Conservation (phyloP, 2,329 filamentous ascomycete species). For the Ascochyta lentis region DNA sequence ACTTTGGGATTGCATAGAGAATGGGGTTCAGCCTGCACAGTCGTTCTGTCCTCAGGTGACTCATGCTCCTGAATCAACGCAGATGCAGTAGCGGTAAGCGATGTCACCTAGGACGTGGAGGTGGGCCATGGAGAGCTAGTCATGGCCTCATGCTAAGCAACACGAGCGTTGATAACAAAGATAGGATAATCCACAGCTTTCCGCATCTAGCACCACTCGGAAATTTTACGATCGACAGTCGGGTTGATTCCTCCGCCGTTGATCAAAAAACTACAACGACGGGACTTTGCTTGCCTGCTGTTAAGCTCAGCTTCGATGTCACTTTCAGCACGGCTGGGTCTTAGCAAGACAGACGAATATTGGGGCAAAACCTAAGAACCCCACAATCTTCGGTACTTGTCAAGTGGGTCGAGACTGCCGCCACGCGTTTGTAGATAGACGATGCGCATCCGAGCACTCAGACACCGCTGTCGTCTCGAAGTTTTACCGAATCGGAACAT, state of each 20-base stretch:
- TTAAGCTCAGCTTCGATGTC: too few relatives aligned
- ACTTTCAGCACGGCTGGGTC: too few relatives aligned
- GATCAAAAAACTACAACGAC: too few relatives aligned
- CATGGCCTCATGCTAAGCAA: background rate
- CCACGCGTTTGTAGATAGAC: constrained; percentile 1
- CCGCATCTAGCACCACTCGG: constrained; percentile 1
- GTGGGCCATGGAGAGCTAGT: constrained; percentile 5
- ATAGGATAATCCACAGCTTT: constrained; percentile 5
- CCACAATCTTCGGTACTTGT: background rate
- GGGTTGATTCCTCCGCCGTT: background rate
- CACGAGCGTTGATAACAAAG: constrained; percentile 14
- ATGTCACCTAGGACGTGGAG: constrained; percentile 30
- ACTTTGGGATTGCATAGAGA: constrained; percentile 5
- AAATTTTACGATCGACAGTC: constrained; percentile 3
- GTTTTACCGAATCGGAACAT: background rate
- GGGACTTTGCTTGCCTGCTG: too few relatives aligned
- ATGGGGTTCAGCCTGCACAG: background rate
- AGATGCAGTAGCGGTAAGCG: constrained; percentile 32
- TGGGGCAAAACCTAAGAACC: background rate
- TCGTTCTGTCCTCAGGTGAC: background rate
- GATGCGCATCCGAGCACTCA: background rate
- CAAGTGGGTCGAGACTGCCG: background rate
- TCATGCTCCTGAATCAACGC: constrained; percentile 4
- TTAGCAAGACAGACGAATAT: too few relatives aligned
- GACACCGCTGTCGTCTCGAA: background rate